Conservation (phyloP, 768 basidiomycete species). For the Boletus insuetus region DNA sequence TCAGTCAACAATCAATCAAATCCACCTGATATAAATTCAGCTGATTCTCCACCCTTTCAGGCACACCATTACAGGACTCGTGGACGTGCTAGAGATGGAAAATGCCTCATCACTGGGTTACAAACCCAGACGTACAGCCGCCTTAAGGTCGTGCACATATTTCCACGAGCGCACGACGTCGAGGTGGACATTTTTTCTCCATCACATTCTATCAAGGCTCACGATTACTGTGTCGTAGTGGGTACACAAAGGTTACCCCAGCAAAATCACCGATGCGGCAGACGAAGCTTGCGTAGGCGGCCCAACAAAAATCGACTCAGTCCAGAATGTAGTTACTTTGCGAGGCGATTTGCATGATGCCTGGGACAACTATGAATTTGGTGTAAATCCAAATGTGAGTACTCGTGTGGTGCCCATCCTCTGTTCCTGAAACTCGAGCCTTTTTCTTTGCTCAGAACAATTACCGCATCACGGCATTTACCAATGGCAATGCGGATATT, state of each 20-base stretch:
- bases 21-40: neutral
- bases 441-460: neutral
- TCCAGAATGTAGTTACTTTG: neutral
- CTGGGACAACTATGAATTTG: neutral
- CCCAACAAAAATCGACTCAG: neutral
- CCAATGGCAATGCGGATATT: neutral
- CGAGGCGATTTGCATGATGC: neutral
- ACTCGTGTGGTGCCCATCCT: neutral
- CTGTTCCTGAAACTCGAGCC: neutral
- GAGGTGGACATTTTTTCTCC: too few relatives aligned
- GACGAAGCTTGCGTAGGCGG: neutral
- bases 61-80: neutral
- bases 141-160: neutral
- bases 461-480: neutral
- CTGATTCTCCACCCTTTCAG: neutral
- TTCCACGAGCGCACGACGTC: too few relatives aligned
- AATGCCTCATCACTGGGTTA: neutral
- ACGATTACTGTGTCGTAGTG: too few relatives aligned
- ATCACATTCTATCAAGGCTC: too few relatives aligned
- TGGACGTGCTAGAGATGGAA: neutral
- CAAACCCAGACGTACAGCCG: neutral
- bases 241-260: too few relatives aligned
- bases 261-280: too few relatives aligned
- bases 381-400: neutral
- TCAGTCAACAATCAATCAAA: neutral